Conservation (phyloP, 2,329 filamentous ascomycete genomes). For the Phoma sp. region DNA sequence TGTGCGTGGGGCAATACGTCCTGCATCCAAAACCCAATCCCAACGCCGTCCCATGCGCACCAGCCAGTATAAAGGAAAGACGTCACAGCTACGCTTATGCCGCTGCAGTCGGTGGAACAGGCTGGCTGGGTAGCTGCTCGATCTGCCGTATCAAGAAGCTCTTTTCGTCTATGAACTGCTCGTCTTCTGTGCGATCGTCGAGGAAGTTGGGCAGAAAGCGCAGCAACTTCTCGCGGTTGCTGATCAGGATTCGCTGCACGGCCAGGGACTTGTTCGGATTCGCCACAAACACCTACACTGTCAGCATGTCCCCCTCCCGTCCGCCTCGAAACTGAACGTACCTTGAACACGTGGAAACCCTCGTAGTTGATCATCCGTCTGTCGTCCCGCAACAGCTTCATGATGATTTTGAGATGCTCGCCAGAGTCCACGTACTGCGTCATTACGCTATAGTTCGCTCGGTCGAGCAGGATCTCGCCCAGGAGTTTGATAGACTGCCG, state of each 20-base stretch:
- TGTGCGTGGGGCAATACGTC: neutral
- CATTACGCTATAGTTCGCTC: conserved; percentile 98
- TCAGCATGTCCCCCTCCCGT: conserved; percentile 13
- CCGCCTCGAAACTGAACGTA: conserved; percentile 31
- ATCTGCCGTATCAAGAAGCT: conserved; percentile 98
- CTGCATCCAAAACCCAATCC: conserved; percentile 4
- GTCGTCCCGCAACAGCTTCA: conserved; percentile 95
- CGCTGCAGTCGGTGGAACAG: conserved; percentile 32
- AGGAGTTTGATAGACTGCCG: conserved; percentile 97
- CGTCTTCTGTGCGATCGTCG: conserved; percentile 93
- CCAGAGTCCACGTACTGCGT: conserved; percentile 94
- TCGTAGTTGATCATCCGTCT: conserved; percentile 99
- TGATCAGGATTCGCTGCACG: conserved; percentile 93
- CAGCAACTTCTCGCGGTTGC: conserved; percentile 91
- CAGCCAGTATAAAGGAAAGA: conserved; percentile 6
- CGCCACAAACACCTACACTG: conserved; percentile 82
- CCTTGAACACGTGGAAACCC: conserved; percentile 98
- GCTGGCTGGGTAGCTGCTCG: conserved; percentile 52
- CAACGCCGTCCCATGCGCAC: conserved; percentile 24
- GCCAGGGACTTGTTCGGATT: conserved; percentile 98
- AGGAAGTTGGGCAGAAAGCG: conserved; percentile 90
- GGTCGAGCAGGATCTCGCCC: conserved; percentile 90
- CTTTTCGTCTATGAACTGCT: conserved; percentile 98
- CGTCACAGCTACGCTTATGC: conserved; percentile 10
- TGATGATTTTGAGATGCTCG: conserved; percentile 96